These are phyloP conservation scores for Colletotrichum caudatum DNA, from an alignment of 2,329 filamentous ascomycete genomes.

Conservation along the genomic window DNA sequence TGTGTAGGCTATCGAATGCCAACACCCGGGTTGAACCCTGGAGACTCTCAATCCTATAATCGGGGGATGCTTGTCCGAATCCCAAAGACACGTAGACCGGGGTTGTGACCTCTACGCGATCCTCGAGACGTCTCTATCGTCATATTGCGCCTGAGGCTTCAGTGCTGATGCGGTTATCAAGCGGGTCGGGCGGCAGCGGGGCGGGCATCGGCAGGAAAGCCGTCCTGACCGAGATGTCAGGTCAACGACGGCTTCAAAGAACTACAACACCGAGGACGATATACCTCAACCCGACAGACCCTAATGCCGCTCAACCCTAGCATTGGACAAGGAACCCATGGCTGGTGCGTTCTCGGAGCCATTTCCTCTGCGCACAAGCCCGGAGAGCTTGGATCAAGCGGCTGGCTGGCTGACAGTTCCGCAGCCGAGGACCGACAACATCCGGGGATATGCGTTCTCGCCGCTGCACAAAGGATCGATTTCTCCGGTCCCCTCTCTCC, in stretches of 20 bases:
- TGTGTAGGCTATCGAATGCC: slow-evolving; percentile 5
- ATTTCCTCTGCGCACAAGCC: slow-evolving; percentile 20
- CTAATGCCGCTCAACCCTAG: not conserved
- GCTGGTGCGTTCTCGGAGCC: slow-evolving; percentile 3
- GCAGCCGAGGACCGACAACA: slow-evolving; percentile 15
- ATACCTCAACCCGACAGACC: not conserved
- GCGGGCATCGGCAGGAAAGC: not conserved
- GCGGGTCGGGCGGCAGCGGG: not conserved
- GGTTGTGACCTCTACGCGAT: slow-evolving; percentile 11
- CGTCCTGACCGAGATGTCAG: not conserved
- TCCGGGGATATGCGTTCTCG: not conserved
- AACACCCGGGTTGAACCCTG: slow-evolving; percentile 25
- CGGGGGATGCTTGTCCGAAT: slow-evolving; percentile 26
- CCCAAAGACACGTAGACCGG: not conserved
- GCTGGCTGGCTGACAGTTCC: slow-evolving; percentile 21
- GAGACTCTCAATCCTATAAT: slow-evolving; percentile 7
- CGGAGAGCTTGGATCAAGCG: slow-evolving; percentile 36
- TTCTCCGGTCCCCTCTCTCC: not conserved
- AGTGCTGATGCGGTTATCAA: slow-evolving; percentile 18
- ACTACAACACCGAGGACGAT: not conserved
- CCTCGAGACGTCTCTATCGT: slow-evolving; percentile 1
- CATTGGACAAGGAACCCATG: slow-evolving; percentile 28
- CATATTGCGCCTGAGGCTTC: slow-evolving; percentile 5
- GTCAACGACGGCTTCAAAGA: not conserved
- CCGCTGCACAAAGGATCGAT: not conserved